Conservation (phyloP, 2,329 filamentous ascomycete species). For the Reticulascus tulasneorum region DNA sequence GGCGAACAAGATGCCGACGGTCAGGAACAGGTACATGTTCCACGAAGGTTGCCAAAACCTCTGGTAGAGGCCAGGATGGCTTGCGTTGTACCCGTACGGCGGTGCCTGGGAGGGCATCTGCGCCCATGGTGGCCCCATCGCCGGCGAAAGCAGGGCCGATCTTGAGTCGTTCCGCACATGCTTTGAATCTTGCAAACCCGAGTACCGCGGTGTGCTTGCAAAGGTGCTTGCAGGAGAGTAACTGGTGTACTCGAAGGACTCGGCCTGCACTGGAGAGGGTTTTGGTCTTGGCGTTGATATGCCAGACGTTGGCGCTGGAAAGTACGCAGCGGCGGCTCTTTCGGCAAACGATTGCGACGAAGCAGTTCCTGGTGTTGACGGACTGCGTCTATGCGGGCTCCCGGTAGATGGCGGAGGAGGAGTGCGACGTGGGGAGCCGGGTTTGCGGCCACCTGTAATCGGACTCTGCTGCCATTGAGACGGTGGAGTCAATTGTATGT, state of each 20-base stretch:
- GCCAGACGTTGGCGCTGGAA: conserved; percentile 1
- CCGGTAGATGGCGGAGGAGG: conserved; percentile 11
- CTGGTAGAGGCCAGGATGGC: conserved; percentile 4
- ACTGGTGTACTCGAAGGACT: conserved; percentile 7
- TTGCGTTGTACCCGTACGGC: conserved; percentile 6
- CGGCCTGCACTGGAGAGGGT: conserved; percentile 11
- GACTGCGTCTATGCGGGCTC: conserved; percentile 6
- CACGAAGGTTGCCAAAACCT: conserved; percentile 31
- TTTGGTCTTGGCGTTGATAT: neutral
- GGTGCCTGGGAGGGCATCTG: neutral
- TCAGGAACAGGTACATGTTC: conserved; percentile 29
- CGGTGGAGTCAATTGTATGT: conserved; percentile 7
- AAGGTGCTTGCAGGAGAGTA: conserved; percentile 8
- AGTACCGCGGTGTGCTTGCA: conserved; percentile 5
- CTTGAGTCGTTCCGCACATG: conserved; percentile 10
- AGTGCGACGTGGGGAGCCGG: neutral
- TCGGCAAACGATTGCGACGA: conserved; percentile 7
- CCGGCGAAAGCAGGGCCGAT: conserved; percentile 9
- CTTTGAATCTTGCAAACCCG: neutral
- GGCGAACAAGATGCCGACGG: conserved; percentile 26
- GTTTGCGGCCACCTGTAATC: conserved; percentile 6
- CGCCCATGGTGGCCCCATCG: neutral
- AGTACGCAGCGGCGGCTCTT: conserved; percentile 4
- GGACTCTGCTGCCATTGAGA: conserved; percentile 6
- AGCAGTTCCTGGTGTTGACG: conserved; percentile 2